These are phyloP conservation scores for Thuja plicata DNA, from an alignment of 83 land plant genomes.

Conservation along the genomic window DNA sequence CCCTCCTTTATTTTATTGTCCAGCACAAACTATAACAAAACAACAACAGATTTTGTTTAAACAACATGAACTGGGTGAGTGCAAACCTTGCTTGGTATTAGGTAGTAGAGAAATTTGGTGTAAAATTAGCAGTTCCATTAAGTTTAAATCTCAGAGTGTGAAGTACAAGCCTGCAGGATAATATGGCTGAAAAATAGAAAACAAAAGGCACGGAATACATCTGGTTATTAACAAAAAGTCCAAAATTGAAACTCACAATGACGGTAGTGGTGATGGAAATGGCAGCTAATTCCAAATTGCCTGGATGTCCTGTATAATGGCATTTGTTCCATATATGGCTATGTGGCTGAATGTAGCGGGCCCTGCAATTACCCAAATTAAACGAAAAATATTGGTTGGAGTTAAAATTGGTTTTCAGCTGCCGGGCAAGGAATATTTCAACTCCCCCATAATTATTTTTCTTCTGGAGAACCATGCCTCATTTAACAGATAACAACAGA, in stretches of 20 bases:
- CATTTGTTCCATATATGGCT: slow-evolving; percentile 20
- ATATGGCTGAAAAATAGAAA: slow-evolving; percentile 17
- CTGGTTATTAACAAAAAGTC: slow-evolving; percentile 22
- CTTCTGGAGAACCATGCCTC: too few species aligned
- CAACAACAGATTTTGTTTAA: not conserved
- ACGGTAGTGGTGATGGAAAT: slow-evolving; percentile 40
- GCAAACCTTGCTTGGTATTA: not conserved
- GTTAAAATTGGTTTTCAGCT: too few species aligned
- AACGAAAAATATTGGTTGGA: too few species aligned
- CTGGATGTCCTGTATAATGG: slow-evolving; percentile 36
- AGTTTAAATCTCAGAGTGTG: not conserved
- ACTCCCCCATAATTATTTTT: too few species aligned
- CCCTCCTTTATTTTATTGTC: too few species aligned
- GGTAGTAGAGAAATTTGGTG: not conserved
- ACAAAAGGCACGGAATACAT: not conserved
- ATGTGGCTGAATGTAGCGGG: slow-evolving; percentile 34
- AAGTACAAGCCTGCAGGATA: slow-evolving; percentile 34
- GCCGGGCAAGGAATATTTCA: too few species aligned
- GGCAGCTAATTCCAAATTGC: slow-evolving; percentile 39
- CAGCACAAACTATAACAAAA: too few species aligned
- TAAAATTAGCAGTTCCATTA: not conserved
- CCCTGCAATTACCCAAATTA: slow-evolving; percentile 32
- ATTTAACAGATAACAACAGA: too few species aligned
- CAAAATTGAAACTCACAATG: slow-evolving; percentile 37
- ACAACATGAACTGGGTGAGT: not conserved